Conservation (phyloP, 352 stramenopile genomes). For the Phytophthora fragariae region DNA sequence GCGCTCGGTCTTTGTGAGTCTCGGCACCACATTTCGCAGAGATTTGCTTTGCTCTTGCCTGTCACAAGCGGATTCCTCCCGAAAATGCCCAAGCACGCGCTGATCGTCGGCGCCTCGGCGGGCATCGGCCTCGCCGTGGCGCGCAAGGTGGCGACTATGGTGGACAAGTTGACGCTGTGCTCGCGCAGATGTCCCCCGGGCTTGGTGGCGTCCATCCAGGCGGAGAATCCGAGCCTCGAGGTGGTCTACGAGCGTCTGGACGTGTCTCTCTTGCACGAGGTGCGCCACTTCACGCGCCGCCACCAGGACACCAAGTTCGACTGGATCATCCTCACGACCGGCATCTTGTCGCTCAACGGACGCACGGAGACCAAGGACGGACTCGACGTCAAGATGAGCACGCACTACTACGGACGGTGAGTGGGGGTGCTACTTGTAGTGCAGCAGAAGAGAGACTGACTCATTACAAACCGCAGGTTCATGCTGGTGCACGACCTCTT, state of each 20-base stretch:
- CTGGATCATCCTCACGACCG: constrained; percentile 37
- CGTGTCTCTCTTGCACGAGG: constrained; percentile 43
- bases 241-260: constrained; percentile 38
- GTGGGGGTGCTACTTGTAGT: background rate
- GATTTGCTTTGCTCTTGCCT: constrained; percentile 29
- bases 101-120: constrained; percentile 38
- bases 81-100: constrained; percentile 35
- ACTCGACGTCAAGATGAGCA: constrained; percentile 45
- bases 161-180: constrained; percentile 41
- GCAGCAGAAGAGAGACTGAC: background rate
- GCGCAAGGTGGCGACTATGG: constrained; percentile 31
- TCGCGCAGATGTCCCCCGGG: constrained; percentile 30
- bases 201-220: constrained; percentile 32
- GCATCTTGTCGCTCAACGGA: constrained; percentile 40
- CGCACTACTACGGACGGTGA: constrained; percentile 44
- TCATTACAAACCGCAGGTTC: constrained; percentile 21
- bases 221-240: constrained; percentile 26
- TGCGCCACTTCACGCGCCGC: constrained; percentile 34
- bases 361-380: constrained; percentile 41
- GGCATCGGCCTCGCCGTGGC: constrained; percentile 38
- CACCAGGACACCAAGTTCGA: constrained; percentile 40
- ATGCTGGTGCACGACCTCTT: constrained; percentile 43
- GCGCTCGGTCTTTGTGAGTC: constrained; percentile 2
- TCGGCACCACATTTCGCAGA: constrained; percentile 40
- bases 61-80: constrained; percentile 19